A percentile compares a stretch with the other conserved stretches of the same genome.
phyloP scores from a whole-genome alignment of 805 yeast species.

The Starmerella floricola region DNA sequence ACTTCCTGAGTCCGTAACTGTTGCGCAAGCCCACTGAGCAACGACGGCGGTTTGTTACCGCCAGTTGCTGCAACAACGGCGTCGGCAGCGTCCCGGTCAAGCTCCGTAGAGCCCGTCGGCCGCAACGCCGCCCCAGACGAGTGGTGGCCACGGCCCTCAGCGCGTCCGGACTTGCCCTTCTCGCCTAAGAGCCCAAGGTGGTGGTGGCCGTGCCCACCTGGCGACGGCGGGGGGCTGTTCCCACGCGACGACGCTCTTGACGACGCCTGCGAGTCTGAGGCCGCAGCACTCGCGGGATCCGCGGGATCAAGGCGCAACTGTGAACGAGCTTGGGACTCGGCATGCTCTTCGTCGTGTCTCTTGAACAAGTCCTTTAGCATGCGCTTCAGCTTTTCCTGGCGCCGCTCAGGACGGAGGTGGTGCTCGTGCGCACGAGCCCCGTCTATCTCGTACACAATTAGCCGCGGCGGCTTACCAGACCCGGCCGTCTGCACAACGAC shows the following conservation, averaged over 20 bases:
- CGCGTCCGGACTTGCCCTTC: too few species aligned
- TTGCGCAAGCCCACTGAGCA: conserved; percentile 16
- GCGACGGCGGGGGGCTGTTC: conserved; percentile 3
- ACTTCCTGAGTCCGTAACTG: conserved; percentile 13
- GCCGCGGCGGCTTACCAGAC: conserved; percentile 22
- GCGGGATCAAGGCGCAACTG: conserved; percentile 5
- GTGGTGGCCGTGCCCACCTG: too few species aligned
- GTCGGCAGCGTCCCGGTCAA: conserved; percentile 19
- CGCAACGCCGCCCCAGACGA: conserved; percentile 2
- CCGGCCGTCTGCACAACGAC: conserved; percentile 12
- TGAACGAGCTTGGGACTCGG: not conserved
- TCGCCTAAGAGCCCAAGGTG: too few species aligned
- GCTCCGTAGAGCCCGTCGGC: conserved; percentile 7
- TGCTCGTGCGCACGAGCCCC: conserved; percentile 60
- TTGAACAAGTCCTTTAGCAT: conserved; percentile 21
- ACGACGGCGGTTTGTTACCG: conserved; percentile 19
- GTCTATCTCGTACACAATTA: conserved; percentile 27
- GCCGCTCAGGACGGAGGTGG: conserved; percentile 49
- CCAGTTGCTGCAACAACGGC: conserved; percentile 15
- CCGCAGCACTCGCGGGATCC: not conserved
- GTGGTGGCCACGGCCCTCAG: too few species aligned
- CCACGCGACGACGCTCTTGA: conserved; percentile 4
- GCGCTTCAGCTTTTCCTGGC: conserved; percentile 32
- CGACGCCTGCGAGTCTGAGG: not conserved
- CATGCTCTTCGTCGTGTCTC: conserved; percentile 17